phyloP scores from a whole-genome alignment of 352 stramenopile species.

The Phytophthora pistaciae region DNA sequence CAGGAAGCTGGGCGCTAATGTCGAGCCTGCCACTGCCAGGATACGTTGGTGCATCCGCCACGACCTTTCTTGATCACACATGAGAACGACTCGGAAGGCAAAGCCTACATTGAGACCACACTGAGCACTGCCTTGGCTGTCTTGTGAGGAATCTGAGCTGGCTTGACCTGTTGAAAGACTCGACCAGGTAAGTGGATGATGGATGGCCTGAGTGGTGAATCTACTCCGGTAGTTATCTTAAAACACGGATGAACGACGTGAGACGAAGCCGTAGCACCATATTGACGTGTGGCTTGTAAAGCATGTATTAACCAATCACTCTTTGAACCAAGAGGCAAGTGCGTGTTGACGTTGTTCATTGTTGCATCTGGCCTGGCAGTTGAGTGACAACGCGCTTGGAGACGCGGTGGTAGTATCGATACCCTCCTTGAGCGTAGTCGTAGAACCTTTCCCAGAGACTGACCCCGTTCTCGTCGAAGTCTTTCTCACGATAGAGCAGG shows the following conservation, averaged over 20 bases:
- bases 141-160: background rate
- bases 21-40: no score
- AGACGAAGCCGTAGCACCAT: background rate
- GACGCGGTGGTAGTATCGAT: constrained; percentile 75
- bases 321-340: background rate
- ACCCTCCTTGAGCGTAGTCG: constrained; percentile 62
- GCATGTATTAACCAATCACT: background rate
- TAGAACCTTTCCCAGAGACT: constrained; percentile 79
- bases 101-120: background rate
- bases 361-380: constrained; percentile 11
- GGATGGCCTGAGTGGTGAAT: background rate
- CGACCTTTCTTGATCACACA: constrained; percentile 12
- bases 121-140: background rate
- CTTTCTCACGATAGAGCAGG: constrained; percentile 44
- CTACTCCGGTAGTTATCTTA: background rate
- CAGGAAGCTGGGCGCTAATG: constrained; percentile 9
- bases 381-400: constrained; percentile 65
- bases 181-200: constrained; percentile 17
- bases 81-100: background rate
- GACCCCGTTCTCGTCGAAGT: constrained; percentile 60
- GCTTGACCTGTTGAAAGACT: background rate
- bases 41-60: background rate
- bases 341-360: background rate
- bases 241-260: background rate
- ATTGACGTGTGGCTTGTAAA: constrained; percentile 7